These are phyloP conservation scores for Daldinia sp. DNA, from an alignment of 2,329 filamentous ascomycete genomes.

Conservation along the genomic window DNA sequence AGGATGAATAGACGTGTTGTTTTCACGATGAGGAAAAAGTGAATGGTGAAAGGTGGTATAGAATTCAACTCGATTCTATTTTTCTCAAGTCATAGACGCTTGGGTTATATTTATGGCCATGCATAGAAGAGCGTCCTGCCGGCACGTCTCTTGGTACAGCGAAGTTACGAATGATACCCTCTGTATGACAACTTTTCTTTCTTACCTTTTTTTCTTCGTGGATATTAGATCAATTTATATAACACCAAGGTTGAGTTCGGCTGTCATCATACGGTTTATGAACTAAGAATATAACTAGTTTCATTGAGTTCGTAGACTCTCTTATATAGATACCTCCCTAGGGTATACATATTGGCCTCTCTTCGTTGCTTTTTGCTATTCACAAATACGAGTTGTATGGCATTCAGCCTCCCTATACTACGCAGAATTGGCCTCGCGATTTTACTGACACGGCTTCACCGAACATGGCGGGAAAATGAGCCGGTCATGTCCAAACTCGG, in stretches of 20 bases:
- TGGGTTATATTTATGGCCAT: background rate
- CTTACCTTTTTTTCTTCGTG: background rate
- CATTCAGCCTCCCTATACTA: too few species aligned
- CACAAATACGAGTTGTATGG: background rate
- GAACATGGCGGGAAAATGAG: too few species aligned
- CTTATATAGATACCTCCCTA: too few species aligned
- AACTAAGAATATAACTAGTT: too few species aligned
- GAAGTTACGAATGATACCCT: constrained; percentile 34
- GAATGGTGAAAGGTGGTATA: too few species aligned
- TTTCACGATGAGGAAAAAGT: too few species aligned
- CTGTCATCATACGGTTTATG: background rate
- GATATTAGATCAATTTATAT: constrained; percentile 4
- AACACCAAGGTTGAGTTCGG: background rate
- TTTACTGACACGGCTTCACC: too few species aligned
- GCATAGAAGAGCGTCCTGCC: background rate
- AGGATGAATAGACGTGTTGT: constrained; percentile 38
- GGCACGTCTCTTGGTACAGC: constrained; percentile 2
- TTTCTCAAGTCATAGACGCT: background rate
- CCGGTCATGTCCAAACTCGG: too few species aligned
- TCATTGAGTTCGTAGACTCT: too few species aligned
- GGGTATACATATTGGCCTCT: too few species aligned
- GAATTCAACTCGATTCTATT: background rate
- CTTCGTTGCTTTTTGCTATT: background rate
- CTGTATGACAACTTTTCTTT: background rate
- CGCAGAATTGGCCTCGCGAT: too few species aligned